Evolutionary conservation across 2,329 filamentous ascomycete genomes (phyloP).

Genomic region (Fusarium sp.): DNA sequence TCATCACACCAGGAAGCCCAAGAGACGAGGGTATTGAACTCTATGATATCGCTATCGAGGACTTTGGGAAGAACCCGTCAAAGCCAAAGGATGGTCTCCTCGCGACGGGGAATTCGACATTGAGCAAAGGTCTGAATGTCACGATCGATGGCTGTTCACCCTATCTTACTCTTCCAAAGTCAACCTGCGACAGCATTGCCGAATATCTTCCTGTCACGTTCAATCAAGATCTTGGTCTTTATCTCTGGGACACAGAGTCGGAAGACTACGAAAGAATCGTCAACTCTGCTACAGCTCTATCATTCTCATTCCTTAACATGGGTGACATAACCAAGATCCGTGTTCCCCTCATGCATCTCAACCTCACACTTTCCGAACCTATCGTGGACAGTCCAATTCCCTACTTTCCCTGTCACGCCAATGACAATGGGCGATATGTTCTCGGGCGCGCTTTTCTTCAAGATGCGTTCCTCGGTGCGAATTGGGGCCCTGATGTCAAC

Average conservation of each 20-base stretch:
- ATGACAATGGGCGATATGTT: conserved; percentile 33
- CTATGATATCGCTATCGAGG: not conserved
- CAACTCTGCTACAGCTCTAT: not conserved
- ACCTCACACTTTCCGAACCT: not conserved
- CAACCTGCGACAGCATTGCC: conserved; percentile 7
- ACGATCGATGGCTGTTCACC: conserved; percentile 1
- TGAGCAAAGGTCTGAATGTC: not conserved
- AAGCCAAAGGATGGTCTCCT: too few species aligned
- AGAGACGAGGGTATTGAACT: not conserved
- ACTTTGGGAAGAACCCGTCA: too few species aligned
- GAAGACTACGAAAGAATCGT: not conserved
- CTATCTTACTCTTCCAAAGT: conserved; percentile 5
- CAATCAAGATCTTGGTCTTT: not conserved
- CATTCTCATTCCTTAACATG: not conserved
- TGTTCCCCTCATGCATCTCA: conserved; percentile 10
- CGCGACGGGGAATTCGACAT: too few species aligned
- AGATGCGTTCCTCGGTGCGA: conserved; percentile 57
- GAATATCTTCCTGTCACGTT: not conserved
- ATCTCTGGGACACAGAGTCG: conserved; percentile 3
- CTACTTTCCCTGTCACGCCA: conserved; percentile 53
- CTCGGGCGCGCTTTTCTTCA: conserved; percentile 57
- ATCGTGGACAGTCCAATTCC: not conserved
- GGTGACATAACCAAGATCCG: too few species aligned
- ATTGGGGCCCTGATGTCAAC: conserved; percentile 46
- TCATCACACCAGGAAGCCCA: not conserved